These are phyloP conservation scores for Azolla pinnata DNA, from an alignment of 75 land plant genomes.

Conservation along the genomic window DNA sequence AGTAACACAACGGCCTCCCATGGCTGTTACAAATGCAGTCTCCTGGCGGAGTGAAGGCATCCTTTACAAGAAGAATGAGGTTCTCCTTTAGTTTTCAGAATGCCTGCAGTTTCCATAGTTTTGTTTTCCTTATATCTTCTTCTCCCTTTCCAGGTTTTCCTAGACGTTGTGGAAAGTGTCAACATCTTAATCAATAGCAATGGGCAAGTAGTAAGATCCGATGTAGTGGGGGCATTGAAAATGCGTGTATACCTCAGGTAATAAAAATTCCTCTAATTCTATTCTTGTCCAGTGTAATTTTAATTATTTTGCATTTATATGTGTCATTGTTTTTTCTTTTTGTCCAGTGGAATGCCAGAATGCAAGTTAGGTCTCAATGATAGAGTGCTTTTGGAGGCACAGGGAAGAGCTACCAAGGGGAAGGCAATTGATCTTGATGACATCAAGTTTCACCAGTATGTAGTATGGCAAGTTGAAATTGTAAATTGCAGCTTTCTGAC, in stretches of 20 bases:
- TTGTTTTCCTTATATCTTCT: too few species aligned
- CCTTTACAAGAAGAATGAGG: constrained; percentile 96
- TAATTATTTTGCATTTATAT: not conserved
- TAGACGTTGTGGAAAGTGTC: constrained; percentile 99
- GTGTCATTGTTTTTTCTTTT: constrained; percentile 6
- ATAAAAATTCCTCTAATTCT: not conserved
- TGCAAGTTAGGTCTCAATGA: constrained; percentile 97
- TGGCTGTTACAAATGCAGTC: constrained; percentile 99
- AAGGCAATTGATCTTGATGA: constrained; percentile 95
- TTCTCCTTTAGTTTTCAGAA: constrained; percentile 14
- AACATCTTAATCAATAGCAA: constrained; percentile 98
- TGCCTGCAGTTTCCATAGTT: too few species aligned
- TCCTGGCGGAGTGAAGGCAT: constrained; percentile 99
- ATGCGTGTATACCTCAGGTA: constrained; percentile 98
- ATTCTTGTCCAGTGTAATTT: not conserved
- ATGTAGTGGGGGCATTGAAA: constrained; percentile 99
- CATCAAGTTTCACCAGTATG: constrained; percentile 96
- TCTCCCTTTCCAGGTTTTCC: constrained; percentile 88
- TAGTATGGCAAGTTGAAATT: constrained; percentile 3
- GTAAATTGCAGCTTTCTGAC: not conserved
- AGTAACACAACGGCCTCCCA: constrained; percentile 91
- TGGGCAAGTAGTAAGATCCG: constrained; percentile 93
- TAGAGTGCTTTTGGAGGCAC: constrained; percentile 86
- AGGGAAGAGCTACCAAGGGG: constrained; percentile 87
- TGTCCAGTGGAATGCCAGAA: constrained; percentile 94